Base-by-base conservation (phyloP, 2,329 filamentous ascomycete species). In the Epichloe uncinata region DNA sequence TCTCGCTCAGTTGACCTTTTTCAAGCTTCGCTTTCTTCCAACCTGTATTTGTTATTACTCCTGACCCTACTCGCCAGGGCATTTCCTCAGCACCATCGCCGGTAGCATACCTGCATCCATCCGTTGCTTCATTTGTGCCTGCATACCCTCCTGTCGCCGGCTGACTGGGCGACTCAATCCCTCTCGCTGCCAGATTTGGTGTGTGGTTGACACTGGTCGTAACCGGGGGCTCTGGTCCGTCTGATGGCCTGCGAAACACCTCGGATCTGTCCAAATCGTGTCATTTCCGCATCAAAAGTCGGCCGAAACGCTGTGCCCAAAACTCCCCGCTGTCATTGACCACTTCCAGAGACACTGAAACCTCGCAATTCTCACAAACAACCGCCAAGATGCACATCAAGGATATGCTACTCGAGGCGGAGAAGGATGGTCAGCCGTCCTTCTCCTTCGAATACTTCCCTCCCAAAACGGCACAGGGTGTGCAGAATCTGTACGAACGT, bases 381-480 rank as follows among this genome's bases (percentile, higher is more conserved):
- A 49, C 54, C 33, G 50, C 55, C 77, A 83, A 65, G 56, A 97
- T 98, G 91, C 93, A 97, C 72, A 91, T 98, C 76, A 87, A 84
- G 58, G 82, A 93, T 61, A 96, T 96, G 76, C 78, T 98, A 61
- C 75, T 79, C 59, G 85, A 91, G 60, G 83, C 90, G 68, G 81
- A 89, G 69, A 78, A 79, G 71, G 81, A 83, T 62, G 81, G 82
- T 65, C 79, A 85, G 61, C 85, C 90, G 51, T 93, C 89, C 64
- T 96, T 96, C 75, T 98, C 93, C 53, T 98, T 98, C 73, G 93
- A 98, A 69, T 98, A 95, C 76, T 98, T 98, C 71, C 93, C 93
- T 47, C 93, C 93, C 38, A 98, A 98, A 74, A 98, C 93, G 7
- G 85, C 87, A 11, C 87, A 93, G 71, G 93, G 93, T 76, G 91